Conservation (phyloP, 768 basidiomycete genomes). For the Leucocoprinus birnbaumii region DNA sequence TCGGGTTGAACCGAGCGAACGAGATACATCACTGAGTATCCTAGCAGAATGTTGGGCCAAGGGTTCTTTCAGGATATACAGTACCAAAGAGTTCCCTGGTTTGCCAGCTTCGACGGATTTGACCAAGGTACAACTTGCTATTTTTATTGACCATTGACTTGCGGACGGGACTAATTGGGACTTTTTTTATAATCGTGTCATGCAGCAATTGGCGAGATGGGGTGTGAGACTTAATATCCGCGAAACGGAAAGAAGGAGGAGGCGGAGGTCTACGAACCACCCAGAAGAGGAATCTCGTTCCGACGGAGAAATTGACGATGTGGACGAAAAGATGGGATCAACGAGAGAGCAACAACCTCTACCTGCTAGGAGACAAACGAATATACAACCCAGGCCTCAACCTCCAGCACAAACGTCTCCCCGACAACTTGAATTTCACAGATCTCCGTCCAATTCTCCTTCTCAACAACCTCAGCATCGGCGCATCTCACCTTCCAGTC, state of each 20-base stretch:
- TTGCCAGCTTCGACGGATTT: conserved; percentile 63
- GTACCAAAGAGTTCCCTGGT: conserved; percentile 72
- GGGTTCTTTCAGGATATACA: conserved; percentile 60
- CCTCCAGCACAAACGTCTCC: not conserved
- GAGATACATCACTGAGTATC: conserved; percentile 28
- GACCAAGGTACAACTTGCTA: conserved; percentile 47
- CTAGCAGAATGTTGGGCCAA: conserved; percentile 63
- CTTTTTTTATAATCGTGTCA: not conserved
- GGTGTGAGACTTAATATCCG: conserved; percentile 59
- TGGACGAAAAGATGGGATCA: not conserved
- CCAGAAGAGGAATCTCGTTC: conserved; percentile 8
- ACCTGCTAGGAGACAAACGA: not conserved
- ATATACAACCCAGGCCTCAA: not conserved
- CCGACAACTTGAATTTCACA: not conserved
- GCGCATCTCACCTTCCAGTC: no score
- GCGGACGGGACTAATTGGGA: not conserved
- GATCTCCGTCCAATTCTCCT: not conserved
- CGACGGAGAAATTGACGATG: not conserved
- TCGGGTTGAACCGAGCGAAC: conserved; percentile 18
- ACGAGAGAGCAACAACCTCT: not conserved
- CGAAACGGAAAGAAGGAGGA: conserved; percentile 52
- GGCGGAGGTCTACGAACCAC: conserved; percentile 21
- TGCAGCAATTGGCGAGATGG: conserved; percentile 46
- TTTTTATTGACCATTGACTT: not conserved
- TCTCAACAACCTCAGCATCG: not conserved